Percentiles rank a stretch among this genome's conserved stretches.
Conservation (phyloP, 1,139 yeast genomes). For the Suhomyces wounanorum region DNA sequence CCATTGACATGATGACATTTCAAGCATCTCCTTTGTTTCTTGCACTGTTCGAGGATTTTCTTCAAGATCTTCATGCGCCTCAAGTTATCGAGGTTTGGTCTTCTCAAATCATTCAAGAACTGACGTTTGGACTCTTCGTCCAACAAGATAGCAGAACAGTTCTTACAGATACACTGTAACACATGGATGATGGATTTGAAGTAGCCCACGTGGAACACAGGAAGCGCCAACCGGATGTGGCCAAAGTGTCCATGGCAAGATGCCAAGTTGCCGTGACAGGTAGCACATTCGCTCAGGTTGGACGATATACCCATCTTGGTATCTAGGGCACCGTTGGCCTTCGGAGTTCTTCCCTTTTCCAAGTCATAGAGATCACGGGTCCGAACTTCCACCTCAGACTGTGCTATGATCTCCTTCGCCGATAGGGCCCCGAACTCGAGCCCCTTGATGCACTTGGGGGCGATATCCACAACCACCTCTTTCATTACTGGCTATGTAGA, state of each 20-base stretch:
- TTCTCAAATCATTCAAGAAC: conserved; percentile 72
- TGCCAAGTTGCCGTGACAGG: conserved; percentile 91
- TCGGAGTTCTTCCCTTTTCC: conserved; percentile 83
- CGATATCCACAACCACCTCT: conserved; percentile 74
- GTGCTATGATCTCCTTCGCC: conserved; percentile 87
- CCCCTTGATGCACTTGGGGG: conserved; percentile 89
- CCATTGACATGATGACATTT: conserved; percentile 90
- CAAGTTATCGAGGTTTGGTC: conserved; percentile 88
- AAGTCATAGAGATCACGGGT: conserved; percentile 91
- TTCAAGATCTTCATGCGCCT: conserved; percentile 88
- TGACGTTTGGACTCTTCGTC: conserved; percentile 71
- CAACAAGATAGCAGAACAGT: conserved; percentile 76
- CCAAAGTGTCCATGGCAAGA: conserved; percentile 99
- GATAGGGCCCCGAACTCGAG: conserved; percentile 91
- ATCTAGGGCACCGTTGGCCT: conserved; percentile 85
- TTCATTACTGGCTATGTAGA: conserved; percentile 49
- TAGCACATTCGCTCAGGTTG: conserved; percentile 77
- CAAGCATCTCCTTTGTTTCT: conserved; percentile 89
- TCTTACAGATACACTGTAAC: conserved; percentile 88
- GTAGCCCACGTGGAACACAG: conserved; percentile 97
- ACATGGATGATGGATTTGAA: conserved; percentile 90
- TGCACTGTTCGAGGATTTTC: conserved; percentile 85
- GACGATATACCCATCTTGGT: conserved; percentile 93
- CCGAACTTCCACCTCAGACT: conserved; percentile 90
- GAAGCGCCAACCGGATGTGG: conserved; percentile 86